Percentiles rank a stretch among this genome's conserved stretches.
phyloP scores from a whole-genome alignment of 169 alveolate genomes.

The Cytauxzoon felis region DNA sequence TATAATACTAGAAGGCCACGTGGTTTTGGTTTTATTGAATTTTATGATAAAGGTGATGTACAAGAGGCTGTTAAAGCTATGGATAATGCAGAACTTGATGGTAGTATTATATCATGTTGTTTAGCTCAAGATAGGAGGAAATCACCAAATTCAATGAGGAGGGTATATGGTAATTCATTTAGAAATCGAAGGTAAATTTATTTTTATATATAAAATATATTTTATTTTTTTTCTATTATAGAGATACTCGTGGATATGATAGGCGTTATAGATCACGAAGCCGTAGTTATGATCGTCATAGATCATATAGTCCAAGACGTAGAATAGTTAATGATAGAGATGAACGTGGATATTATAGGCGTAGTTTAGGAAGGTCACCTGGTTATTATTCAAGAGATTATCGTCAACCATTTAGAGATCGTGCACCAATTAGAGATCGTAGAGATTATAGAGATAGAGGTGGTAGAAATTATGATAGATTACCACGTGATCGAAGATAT shows the following conservation, averaged over 20 bases:
- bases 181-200: neutral
- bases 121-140: constrained; percentile 88
- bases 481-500: neutral
- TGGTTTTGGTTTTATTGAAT: constrained; percentile 90
- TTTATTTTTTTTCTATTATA: neutral
- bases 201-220: neutral
- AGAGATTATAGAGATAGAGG: constrained; percentile 31
- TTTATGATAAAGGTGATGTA: constrained; percentile 80
- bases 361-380: neutral
- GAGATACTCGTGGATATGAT: constrained; percentile 8
- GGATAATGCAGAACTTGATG: constrained; percentile 82
- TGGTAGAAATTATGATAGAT: neutral
- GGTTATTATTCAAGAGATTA: constrained; percentile 10
- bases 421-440: neutral
- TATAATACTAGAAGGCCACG: constrained; percentile 77
- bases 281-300: constrained; percentile 38
- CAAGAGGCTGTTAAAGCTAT: constrained; percentile 81
- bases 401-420: neutral
- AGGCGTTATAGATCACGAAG: constrained; percentile 29
- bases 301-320: constrained; percentile 36
- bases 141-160: constrained; percentile 84
- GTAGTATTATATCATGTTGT: constrained; percentile 79
- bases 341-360: neutral
- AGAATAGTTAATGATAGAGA: constrained; percentile 12
- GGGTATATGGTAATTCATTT: constrained; percentile 31